A percentile compares a stretch with the other conserved stretches of the same genome.
These are phyloP conservation scores for Waltiozyma sp. DNA, from an alignment of 1,139 yeast species.

Conservation along the genomic window DNA sequence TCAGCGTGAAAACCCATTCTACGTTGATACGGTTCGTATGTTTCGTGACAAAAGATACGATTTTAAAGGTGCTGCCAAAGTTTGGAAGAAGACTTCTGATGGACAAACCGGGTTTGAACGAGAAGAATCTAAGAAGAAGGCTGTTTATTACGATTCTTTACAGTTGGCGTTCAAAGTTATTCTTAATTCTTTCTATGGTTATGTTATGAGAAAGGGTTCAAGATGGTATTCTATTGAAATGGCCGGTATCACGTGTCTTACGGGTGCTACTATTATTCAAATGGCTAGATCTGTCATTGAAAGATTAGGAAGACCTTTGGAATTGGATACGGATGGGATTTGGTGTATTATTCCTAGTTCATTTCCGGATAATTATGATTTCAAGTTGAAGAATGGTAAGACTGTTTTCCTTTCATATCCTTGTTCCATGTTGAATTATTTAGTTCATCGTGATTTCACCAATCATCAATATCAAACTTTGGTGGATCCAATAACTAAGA, in stretches of 20 bases:
- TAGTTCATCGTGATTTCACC: conserved; percentile 84
- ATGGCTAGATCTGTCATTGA: conserved; percentile 94
- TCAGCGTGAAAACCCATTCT: conserved; percentile 95
- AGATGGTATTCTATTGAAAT: conserved; percentile 99
- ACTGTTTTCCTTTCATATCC: conserved; percentile 77
- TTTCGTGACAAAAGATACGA: conserved; percentile 96
- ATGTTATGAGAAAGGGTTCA: conserved; percentile 97
- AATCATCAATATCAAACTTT: conserved; percentile 91
- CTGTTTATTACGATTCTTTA: conserved; percentile 84
- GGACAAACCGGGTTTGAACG: conserved; percentile 42
- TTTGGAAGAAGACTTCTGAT: conserved; percentile 78
- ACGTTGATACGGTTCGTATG: conserved; percentile 86
- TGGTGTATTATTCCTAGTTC: conserved; percentile 96
- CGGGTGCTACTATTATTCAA: conserved; percentile 96
- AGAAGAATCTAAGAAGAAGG: conserved; percentile 90
- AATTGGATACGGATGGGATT: conserved; percentile 97
- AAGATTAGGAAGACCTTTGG: conserved; percentile 88
- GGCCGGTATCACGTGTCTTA: conserved; percentile 98
- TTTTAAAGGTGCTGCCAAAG: conserved; percentile 86
- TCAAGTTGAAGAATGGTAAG: conserved; percentile 70
- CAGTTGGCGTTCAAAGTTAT: conserved; percentile 97
- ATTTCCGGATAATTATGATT: conserved; percentile 80
- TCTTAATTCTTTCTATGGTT: conserved; percentile 93
- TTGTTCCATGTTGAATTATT: conserved; percentile 89
- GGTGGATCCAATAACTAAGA: conserved; percentile 54